Evolutionary conservation across 306 rosid species (phyloP), one percentile per base, ranked within the genome.

Genomic region (Lathyrus tuberosus): DNA sequence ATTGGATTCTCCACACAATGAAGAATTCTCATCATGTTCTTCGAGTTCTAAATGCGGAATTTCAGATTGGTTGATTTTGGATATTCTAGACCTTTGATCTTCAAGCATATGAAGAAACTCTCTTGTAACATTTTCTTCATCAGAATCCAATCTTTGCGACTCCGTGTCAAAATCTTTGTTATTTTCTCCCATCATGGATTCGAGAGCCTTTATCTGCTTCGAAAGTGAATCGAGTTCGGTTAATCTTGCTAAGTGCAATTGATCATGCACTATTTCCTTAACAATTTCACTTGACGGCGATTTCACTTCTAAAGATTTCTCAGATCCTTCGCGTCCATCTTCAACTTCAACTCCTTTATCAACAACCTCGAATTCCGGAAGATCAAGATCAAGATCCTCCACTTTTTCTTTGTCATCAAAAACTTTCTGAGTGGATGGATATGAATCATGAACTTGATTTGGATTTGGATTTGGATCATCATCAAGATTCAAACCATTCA

Each of bases 91-190:
- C 28, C 86, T 83, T 79, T 82, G 92, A 17, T 78, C 85, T 82
- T 95, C 97, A 26, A 95, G 99, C 95, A 89, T 68, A 22, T 89
- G 92, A 74, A 95, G 93, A 78, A 91, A 95, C 77, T 95, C 96
- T 69, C 62, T 91, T 4, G 97, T 87, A 18, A 87, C 89, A 37
- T 69, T 86, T 76, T 89, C 95, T 85, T 95, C 99, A 40, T 91
- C 95, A 28, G 85, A 81, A 72, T 89, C 96, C 53, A 91, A 78
- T 56, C 84, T 82, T 51, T 83, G 95, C 40, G 96, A 87, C 38
- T 64, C 86, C 3, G 63, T 75, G 54, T 86, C 96, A 3, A 80
- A 81, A 12, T 42, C 80, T 44, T 49, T 41, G 6, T 4, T 77
- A 16, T 81, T 84, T 15, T 77, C 86, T 54, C 83, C 80, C 84